Conservation (phyloP, 306 rosid genomes). For the Lathyrus sativus region DNA sequence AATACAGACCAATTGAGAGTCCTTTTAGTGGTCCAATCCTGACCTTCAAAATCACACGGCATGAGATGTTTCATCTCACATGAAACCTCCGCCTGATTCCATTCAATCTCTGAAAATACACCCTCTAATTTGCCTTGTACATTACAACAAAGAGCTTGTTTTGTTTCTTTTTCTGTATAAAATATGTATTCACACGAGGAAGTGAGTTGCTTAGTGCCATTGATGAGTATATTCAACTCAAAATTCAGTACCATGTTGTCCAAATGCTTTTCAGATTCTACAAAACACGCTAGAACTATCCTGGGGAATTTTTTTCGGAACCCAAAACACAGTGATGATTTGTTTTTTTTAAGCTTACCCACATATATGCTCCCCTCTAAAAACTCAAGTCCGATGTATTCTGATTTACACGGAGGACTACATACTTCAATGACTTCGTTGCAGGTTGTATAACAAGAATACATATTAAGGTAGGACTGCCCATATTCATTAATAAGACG, state of each 20-base stretch:
- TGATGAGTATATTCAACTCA: slow-evolving; percentile 23
- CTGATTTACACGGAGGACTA: not conserved
- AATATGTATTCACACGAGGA: slow-evolving; percentile 8
- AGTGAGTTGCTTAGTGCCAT: slow-evolving; percentile 11
- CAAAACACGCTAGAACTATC: not conserved
- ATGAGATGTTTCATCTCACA: slow-evolving; percentile 8
- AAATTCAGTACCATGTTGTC: not conserved
- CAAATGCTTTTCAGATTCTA: not conserved
- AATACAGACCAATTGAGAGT: not conserved
- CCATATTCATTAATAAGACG: not conserved
- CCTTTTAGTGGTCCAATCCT: not conserved
- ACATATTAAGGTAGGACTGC: not conserved
- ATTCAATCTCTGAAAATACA: not conserved
- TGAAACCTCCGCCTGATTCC: slow-evolving; percentile 6
- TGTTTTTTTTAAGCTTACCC: not conserved
- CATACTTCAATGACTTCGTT: slow-evolving; percentile 5
- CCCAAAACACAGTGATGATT: not conserved
- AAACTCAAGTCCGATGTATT: not conserved
- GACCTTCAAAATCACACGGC: slow-evolving; percentile 1
- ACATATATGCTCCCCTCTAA: not conserved
- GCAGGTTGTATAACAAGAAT: not conserved
- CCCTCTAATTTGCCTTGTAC: slow-evolving; percentile 6
- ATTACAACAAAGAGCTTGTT: not conserved
- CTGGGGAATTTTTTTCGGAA: slow-evolving; percentile 11
- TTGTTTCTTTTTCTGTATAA: not conserved